Conservation (phyloP, 1,284 basidiomycete species). For the Leccinum fallax region DNA sequence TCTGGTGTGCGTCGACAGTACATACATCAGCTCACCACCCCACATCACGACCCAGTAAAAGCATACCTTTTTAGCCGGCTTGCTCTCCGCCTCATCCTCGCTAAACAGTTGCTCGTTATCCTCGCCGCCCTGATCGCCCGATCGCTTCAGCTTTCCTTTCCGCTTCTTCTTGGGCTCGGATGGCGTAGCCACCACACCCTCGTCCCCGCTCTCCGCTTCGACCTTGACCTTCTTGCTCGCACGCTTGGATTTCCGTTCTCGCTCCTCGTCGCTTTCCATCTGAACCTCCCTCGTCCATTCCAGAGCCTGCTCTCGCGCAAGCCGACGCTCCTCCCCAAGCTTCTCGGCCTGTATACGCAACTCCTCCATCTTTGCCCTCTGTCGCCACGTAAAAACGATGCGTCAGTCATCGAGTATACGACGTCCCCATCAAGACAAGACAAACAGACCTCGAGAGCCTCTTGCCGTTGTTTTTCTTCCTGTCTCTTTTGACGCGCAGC, state of each 20-base stretch:
- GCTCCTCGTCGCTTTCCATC: slow-evolving; percentile 48
- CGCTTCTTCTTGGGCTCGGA: slow-evolving; percentile 40
- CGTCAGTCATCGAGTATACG: slow-evolving; percentile 67
- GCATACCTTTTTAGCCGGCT: slow-evolving; percentile 62
- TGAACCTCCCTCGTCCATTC: slow-evolving; percentile 73
- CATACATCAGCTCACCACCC: neutral
- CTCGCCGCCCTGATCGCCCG: slow-evolving; percentile 43
- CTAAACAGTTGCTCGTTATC: slow-evolving; percentile 66
- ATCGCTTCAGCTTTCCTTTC: slow-evolving; percentile 51
- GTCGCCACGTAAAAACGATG: slow-evolving; percentile 43
- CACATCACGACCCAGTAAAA: neutral
- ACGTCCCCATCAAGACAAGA: neutral
- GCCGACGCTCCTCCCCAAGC: slow-evolving; percentile 71
- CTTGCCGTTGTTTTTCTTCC: slow-evolving; percentile 65
- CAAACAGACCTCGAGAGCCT: slow-evolving; percentile 57
- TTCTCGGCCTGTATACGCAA: slow-evolving; percentile 63
- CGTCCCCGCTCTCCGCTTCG: slow-evolving; percentile 1
- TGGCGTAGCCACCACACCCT: neutral
- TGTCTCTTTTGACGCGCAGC: slow-evolving; percentile 69
- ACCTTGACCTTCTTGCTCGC: slow-evolving; percentile 20
- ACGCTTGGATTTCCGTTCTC: slow-evolving; percentile 46
- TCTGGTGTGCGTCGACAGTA: slow-evolving; percentile 29
- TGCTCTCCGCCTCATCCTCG: slow-evolving; percentile 66
- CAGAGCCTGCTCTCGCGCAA: slow-evolving; percentile 77
- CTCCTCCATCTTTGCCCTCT: slow-evolving; percentile 61